A percentile compares a stretch with the other conserved stretches of the same genome.
Evolutionary conservation across 176 grass and related monocot species (phyloP).

Genomic region (Secale cereale): DNA sequence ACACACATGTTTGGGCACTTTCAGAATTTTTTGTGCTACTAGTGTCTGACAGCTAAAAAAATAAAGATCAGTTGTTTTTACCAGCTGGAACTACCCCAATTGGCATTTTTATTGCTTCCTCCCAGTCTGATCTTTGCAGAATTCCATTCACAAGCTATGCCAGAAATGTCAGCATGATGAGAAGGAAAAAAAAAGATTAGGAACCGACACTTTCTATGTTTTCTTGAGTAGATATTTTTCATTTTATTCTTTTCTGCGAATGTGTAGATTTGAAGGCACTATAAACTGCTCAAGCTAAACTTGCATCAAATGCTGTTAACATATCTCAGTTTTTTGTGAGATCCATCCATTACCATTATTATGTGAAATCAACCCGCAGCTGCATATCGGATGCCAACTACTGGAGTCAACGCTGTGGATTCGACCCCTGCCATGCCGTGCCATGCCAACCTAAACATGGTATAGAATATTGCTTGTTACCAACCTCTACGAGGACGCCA

Average conservation of each 20-base stretch:
- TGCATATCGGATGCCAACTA: not conserved
- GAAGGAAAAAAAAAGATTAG: not conserved
- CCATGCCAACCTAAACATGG: not conserved
- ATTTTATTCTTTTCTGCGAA: no score
- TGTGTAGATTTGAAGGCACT: not conserved
- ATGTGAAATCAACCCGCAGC: slow-evolving; percentile 24
- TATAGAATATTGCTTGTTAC: not conserved
- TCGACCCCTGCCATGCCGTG: no score
- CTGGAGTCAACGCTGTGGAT: not conserved
- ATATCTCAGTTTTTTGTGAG: not conserved
- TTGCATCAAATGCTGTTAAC: not conserved
- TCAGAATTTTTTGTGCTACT: not conserved
- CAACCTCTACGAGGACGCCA: slow-evolving; percentile 81
- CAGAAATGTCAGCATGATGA: not conserved
- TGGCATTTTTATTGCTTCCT: slow-evolving; percentile 59
- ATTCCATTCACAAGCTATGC: slow-evolving; percentile 65
- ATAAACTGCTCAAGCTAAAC: not conserved
- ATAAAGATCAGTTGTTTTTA: not conserved
- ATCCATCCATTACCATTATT: not conserved
- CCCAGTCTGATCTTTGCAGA: slow-evolving; percentile 75
- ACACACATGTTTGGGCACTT: not conserved
- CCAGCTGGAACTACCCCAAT: slow-evolving; percentile 80
- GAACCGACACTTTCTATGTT: not conserved
- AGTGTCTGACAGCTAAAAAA: not conserved
- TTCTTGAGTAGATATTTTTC: not conserved